Evolutionary conservation across 2,329 filamentous ascomycete species (phyloP).

Genomic region (Trichoderma pleuroti): DNA sequence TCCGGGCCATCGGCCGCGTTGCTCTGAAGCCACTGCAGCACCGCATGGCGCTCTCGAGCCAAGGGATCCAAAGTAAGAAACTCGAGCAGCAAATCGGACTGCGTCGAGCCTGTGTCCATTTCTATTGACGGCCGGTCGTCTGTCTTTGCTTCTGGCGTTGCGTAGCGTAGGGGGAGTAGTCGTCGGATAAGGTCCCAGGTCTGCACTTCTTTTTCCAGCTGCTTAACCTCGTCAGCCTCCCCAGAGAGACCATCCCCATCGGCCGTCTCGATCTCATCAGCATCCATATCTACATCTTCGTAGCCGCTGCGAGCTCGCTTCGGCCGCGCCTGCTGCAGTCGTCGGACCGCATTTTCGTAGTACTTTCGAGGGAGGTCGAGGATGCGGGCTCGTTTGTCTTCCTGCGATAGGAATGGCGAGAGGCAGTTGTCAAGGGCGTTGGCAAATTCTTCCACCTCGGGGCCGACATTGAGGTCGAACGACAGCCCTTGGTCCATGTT

Average conservation of each 20-base stretch:
- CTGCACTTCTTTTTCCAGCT: conserved; percentile 78
- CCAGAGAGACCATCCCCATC: conserved; percentile 26
- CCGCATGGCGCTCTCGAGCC: conserved; percentile 72
- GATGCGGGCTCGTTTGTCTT: conserved; percentile 62
- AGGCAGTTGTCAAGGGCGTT: conserved; percentile 75
- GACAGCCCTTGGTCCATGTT: conserved; percentile 27
- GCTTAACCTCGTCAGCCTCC: conserved; percentile 32
- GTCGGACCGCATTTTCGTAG: conserved; percentile 48
- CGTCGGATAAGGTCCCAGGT: conserved; percentile 84
- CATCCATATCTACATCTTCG: conserved; percentile 53
- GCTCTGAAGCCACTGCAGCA: conserved; percentile 83
- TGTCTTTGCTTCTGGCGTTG: conserved; percentile 26
- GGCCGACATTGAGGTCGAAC: conserved; percentile 58
- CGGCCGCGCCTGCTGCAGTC: conserved; percentile 32
- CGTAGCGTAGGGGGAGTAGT: conserved; percentile 68
- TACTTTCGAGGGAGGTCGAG: conserved; percentile 60
- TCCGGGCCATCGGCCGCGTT: conserved; percentile 68
- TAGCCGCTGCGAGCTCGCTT: conserved; percentile 32
- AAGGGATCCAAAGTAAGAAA: conserved; percentile 71
- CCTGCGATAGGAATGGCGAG: conserved; percentile 42
- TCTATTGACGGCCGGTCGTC: conserved; percentile 33
- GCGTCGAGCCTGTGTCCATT: conserved; percentile 23
- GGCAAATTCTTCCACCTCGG: conserved; percentile 84
- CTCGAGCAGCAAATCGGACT: conserved; percentile 53
- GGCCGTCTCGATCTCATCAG: conserved; percentile 47